phyloP scores from a whole-genome alignment of 78 protist genomes.

The Dictyostelium intermedium region DNA sequence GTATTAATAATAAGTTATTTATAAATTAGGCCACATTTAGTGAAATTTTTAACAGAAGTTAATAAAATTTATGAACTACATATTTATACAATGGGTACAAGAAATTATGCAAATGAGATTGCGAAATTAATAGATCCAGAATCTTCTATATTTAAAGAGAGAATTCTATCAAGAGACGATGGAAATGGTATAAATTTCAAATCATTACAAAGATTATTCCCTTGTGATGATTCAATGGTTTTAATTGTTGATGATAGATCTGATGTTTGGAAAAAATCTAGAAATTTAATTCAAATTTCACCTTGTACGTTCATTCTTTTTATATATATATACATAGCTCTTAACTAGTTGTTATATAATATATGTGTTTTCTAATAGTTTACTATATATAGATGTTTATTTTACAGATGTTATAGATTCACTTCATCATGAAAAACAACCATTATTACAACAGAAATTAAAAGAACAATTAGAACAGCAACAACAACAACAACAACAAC shows the following conservation, averaged over 20 bases:
- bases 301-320: constrained; percentile 25
- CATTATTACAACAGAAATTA: constrained; percentile 16
- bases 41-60: constrained; percentile 18
- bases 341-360: neutral
- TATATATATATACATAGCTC: neutral
- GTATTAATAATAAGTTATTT: neutral
- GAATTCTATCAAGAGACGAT: constrained; percentile 59
- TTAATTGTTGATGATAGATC: constrained; percentile 74
- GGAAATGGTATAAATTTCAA: constrained; percentile 26
- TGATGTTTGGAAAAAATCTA: constrained; percentile 73
- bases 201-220: constrained; percentile 59
- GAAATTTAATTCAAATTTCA: constrained; percentile 53
- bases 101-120: constrained; percentile 64
- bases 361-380: neutral
- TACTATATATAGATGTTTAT: neutral
- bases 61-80: constrained; percentile 51
- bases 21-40: constrained; percentile 50
- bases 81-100: constrained; percentile 80
- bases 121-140: constrained; percentile 40
- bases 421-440: constrained; percentile 33
- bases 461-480: constrained; percentile 14
- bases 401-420: constrained; percentile 18
- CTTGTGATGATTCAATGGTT: constrained; percentile 82
- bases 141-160: constrained; percentile 26
- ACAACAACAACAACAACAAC: neutral